Percentiles rank a stretch among this genome's conserved stretches.
phyloP scores from a whole-genome alignment of 352 stramenopile genomes.

The Globisporangium nunn region DNA sequence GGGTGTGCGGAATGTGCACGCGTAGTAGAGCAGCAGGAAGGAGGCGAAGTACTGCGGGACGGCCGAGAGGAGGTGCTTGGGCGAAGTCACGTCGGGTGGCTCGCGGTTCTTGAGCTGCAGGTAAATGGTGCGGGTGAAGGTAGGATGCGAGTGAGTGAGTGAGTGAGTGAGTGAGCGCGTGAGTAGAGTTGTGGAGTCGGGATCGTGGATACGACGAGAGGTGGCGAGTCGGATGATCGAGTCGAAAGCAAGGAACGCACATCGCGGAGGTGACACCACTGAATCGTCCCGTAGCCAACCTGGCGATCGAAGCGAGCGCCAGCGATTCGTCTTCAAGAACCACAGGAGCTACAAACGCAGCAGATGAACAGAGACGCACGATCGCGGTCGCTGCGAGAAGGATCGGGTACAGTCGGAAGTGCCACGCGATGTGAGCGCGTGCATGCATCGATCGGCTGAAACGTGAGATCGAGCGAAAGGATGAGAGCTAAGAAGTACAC shows the following conservation, averaged over 20 bases:
- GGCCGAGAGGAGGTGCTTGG: constrained; percentile 48
- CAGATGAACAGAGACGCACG: constrained; percentile 9
- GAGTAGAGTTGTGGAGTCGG: no score
- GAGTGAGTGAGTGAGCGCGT: no score
- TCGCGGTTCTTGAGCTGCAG: constrained; percentile 30
- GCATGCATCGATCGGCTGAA: neutral
- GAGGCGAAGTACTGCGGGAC: constrained; percentile 36
- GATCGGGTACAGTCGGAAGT: constrained; percentile 23
- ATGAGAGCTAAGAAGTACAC: no score
- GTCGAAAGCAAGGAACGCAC: constrained; percentile 10
- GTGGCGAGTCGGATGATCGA: no score
- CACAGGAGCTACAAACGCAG: neutral
- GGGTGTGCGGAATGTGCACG: constrained; percentile 36
- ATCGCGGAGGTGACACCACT: constrained; percentile 50
- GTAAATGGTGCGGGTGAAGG: no score
- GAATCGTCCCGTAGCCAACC: constrained; percentile 30
- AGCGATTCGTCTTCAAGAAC: neutral
- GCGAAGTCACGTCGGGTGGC: constrained; percentile 30
- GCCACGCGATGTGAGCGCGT: neutral
- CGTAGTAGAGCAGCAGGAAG: constrained; percentile 55
- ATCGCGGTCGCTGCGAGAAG: constrained; percentile 19
- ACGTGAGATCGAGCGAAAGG: no score
- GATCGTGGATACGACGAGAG: no score
- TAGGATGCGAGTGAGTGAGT: no score
- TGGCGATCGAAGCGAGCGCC: constrained; percentile 8